A percentile compares a stretch with the other conserved stretches of the same genome.
Conservation (phyloP, 2,329 filamentous ascomycete genomes). For the Phoma sp. region DNA sequence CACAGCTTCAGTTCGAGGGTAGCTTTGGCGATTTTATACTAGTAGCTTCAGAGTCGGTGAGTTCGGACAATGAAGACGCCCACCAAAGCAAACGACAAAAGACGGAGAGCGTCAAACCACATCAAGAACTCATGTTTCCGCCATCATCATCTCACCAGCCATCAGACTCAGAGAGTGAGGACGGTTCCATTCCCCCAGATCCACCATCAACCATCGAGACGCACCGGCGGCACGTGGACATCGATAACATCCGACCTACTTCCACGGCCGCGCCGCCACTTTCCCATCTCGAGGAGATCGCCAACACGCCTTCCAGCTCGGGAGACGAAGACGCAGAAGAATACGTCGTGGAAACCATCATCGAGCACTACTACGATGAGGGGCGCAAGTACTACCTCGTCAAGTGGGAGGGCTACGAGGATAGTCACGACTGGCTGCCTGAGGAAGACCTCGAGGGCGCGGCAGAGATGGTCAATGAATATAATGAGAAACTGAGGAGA, state of each 20-base stretch:
- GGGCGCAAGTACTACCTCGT: constrained; percentile 37
- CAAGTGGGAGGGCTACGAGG: constrained; percentile 44
- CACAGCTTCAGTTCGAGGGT: constrained; percentile 17
- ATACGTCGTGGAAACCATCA: constrained; percentile 39
- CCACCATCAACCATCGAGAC: not conserved
- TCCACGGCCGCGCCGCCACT: not conserved
- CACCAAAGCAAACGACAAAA: constrained; percentile 19
- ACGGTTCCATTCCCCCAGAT: not conserved
- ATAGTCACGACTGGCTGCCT: constrained; percentile 40
- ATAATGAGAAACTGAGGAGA: constrained; percentile 22
- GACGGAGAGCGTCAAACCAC: constrained; percentile 19
- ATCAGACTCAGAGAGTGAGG: constrained; percentile 1
- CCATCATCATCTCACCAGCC: not conserved
- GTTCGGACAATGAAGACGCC: not conserved
- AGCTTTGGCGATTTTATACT: not conserved
- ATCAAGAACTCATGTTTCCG: constrained; percentile 2
- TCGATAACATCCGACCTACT: not conserved
- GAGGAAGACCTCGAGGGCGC: constrained; percentile 38
- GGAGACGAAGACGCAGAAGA: constrained; percentile 27
- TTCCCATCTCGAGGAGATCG: not conserved
- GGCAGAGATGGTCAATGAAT: constrained; percentile 33
- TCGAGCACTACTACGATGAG: constrained; percentile 31
- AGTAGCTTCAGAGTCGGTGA: not conserved
- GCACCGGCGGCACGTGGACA: not conserved
- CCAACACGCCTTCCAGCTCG: not conserved